A percentile compares a stretch with the other conserved stretches of the same genome.
Conservation (phyloP, 768 basidiomycete species). For the Mycena indigotica region DNA sequence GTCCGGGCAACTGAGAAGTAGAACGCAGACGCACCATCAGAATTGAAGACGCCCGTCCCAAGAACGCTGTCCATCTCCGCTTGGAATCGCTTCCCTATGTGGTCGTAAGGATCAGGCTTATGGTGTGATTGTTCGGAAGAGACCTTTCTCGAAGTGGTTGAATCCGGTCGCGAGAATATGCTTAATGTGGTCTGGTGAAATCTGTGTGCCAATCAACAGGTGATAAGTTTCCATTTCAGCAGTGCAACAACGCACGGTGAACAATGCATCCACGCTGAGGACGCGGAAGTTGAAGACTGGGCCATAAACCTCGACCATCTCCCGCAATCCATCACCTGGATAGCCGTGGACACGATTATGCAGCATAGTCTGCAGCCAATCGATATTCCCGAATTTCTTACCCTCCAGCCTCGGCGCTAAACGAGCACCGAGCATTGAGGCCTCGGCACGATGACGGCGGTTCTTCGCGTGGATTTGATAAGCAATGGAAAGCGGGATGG, state of each 20-base stretch:
- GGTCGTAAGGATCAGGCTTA: not conserved
- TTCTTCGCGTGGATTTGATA: not conserved
- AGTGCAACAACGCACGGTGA: not conserved
- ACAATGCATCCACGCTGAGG: not conserved
- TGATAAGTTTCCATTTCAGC: not conserved
- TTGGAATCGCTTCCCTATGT: slow-evolving; percentile 29
- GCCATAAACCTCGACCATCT: not conserved
- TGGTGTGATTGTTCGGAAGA: not conserved
- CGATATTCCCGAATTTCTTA: not conserved
- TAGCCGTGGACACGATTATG: not conserved
- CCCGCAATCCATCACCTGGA: not conserved
- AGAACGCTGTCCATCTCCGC: slow-evolving; percentile 39
- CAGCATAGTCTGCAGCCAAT: not conserved
- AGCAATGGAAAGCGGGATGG: not conserved
- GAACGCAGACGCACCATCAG: slow-evolving; percentile 46
- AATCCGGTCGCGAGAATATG: slow-evolving; percentile 50
- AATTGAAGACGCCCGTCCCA: slow-evolving; percentile 62
- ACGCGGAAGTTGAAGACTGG: not conserved
- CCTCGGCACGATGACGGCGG: not conserved
- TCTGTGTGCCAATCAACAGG: not conserved
- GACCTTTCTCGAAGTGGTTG: slow-evolving; percentile 47
- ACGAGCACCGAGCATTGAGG: not conserved
- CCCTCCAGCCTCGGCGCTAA: not conserved
- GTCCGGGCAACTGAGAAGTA: not conserved
- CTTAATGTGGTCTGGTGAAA: slow-evolving; percentile 53